Evolutionary conservation across 805 yeast genomes (phyloP), one percentile per base, ranked within the genome.

Genomic region (Candida silvatica): DNA sequence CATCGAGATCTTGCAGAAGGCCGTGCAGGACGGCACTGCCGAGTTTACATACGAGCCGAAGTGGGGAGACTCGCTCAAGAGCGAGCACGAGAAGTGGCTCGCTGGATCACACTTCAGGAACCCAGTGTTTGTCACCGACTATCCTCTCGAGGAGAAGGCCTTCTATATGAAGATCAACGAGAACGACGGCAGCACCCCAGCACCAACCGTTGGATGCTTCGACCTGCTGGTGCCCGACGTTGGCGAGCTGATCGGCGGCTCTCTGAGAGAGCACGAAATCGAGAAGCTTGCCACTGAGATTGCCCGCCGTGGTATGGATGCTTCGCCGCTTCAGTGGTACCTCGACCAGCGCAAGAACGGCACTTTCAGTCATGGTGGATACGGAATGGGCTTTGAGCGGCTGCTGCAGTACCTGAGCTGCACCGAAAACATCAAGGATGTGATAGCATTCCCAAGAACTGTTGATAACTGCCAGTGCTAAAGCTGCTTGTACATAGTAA

Each of bases 161-260:
- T 92, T 92, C 51, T 92, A 92, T 62, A 92, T 92, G 99, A 79
- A 77, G 37, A 53, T 57, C 19, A 71, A 75, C 35, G 33, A 20
- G 3, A 66, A 61, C 35, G 52, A 58, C 5, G 27, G 27, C 14
- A 22, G 12, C 7, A 37, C 34, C 7, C 22, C 35, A 9, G 84
- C 35, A 8, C 28, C 35, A 17, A 86, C 95, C 0, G 97, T 85
- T 2, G 94, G 83, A 0, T 88, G 97, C 49, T 92, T 77, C 51
- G 99, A 92, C 52, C 65, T 92, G 32, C 59, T 92, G 4, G 72
- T 90, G 15, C 98, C 99, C 0, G 90, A 80, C 15, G 70, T 92
- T 37, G 99, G 97, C 17, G 99, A 92, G 54, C 62, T 92, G 12
- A 78, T 85, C 6, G 99, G 99, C 2, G 99, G 99, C 0, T 86